phyloP scores from a whole-genome alignment of 2,329 filamentous ascomycete species.

The Ceratocystis albifundus region DNA sequence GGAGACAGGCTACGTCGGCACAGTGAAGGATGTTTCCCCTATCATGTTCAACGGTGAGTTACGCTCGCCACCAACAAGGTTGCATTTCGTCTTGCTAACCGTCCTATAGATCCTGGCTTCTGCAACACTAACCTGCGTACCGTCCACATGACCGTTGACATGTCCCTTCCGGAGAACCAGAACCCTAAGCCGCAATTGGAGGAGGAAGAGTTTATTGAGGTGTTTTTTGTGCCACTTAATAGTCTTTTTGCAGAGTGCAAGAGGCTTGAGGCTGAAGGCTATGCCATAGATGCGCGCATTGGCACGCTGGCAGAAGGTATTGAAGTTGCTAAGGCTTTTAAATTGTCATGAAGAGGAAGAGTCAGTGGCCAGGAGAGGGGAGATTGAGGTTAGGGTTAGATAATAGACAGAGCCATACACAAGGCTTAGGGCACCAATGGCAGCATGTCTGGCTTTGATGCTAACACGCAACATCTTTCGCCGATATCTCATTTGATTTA shows the following conservation, averaged over 20 bases:
- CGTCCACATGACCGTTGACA: slow-evolving; percentile 63
- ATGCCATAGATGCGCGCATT: slow-evolving; percentile 67
- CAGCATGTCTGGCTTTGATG: no score
- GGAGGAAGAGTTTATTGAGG: slow-evolving; percentile 73
- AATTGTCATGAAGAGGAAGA: slow-evolving; percentile 29
- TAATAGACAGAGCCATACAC: neutral
- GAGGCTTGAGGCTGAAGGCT: slow-evolving; percentile 56
- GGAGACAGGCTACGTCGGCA: slow-evolving; percentile 55
- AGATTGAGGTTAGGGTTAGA: neutral
- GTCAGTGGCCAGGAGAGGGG: neutral
- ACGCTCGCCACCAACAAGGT: neutral
- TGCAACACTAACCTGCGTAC: slow-evolving; percentile 56
- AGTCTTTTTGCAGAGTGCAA: slow-evolving; percentile 56
- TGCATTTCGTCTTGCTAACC: neutral
- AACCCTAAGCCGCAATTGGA: slow-evolving; percentile 58
- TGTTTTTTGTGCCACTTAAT: slow-evolving; percentile 55
- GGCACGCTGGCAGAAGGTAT: slow-evolving; percentile 69
- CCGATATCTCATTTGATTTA: slow-evolving; percentile 36
- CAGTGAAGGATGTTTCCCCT: slow-evolving; percentile 45
- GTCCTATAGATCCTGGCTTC: slow-evolving; percentile 44
- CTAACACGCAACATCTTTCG: no score
- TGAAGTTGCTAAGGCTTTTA: slow-evolving; percentile 52
- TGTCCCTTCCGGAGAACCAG: slow-evolving; percentile 56
- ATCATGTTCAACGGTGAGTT: slow-evolving; percentile 50
- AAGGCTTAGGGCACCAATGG: no score